phyloP scores from a whole-genome alignment of 2,329 filamentous ascomycete genomes.

The Colletotrichum salicis region DNA sequence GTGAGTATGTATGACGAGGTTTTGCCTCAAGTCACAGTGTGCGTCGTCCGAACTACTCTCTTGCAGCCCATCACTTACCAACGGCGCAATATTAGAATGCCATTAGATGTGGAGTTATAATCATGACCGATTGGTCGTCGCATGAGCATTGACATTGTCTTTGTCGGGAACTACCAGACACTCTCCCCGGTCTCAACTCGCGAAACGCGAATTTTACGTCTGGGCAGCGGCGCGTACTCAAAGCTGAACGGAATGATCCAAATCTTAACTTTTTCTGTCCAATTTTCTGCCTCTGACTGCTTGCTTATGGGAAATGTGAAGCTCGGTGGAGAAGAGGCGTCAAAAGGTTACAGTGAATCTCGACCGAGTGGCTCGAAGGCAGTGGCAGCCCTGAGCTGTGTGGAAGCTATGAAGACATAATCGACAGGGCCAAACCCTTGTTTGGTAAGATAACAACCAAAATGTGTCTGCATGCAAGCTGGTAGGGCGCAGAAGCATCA shows the following conservation, averaged over 20 bases:
- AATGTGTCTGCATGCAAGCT: background rate
- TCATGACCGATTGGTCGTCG: background rate
- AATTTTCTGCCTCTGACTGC: too few species aligned
- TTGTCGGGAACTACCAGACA: background rate
- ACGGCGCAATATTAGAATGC: background rate
- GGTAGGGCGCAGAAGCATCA: background rate
- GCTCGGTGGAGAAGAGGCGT: background rate
- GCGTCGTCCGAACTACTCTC: background rate
- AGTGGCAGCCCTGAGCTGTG: background rate
- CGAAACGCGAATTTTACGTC: background rate
- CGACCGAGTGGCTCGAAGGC: background rate
- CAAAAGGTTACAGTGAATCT: background rate
- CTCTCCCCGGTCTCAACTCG: background rate
- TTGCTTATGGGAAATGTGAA: too few species aligned
- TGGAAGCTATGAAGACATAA: background rate
- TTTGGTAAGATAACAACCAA: too few species aligned
- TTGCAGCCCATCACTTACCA: background rate
- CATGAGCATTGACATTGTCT: background rate
- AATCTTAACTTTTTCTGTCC: too few species aligned
- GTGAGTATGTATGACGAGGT: background rate
- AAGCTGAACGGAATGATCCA: too few species aligned
- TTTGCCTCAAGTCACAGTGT: background rate
- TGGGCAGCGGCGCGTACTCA: too few species aligned
- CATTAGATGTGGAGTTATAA: background rate
- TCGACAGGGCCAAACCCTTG: background rate